phyloP scores from a whole-genome alignment of 805 yeast genomes.

The Wickerhamiella brachini region DNA sequence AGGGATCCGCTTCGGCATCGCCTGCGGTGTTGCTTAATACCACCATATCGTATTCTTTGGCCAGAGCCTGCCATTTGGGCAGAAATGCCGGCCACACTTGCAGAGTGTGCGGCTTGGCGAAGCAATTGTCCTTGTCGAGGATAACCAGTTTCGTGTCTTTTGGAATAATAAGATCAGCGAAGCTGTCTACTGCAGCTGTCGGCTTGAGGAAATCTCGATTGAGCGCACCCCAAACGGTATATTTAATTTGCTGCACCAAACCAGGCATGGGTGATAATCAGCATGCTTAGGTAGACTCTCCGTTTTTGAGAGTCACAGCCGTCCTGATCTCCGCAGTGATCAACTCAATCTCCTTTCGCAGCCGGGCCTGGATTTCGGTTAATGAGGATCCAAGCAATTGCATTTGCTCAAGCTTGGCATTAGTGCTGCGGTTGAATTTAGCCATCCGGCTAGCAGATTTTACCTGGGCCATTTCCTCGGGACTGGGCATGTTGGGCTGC shows the following conservation, averaged over 20 bases:
- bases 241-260: constrained; percentile 2
- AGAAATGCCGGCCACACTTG: constrained; percentile 64
- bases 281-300: neutral
- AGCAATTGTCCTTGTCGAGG: constrained; percentile 89
- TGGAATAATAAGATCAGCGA: constrained; percentile 12
- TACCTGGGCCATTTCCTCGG: neutral
- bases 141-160: constrained; percentile 55
- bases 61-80: constrained; percentile 34
- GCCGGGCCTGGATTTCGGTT: neutral
- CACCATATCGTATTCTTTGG: constrained; percentile 40
- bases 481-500: constrained; percentile 1
- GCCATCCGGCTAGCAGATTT: neutral
- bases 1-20: constrained; percentile 50
- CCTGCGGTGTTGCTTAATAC: constrained; percentile 94
- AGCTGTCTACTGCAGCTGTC: constrained; percentile 7
- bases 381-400: neutral
- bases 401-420: neutral
- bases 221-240: constrained; percentile 6
- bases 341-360: neutral
- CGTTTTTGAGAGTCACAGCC: neutral
- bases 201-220: constrained; percentile 12
- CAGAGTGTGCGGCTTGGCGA: constrained; percentile 71
- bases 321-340: neutral
- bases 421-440: neutral
- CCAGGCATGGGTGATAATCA: neutral